A percentile compares a stretch with the other conserved stretches of the same genome.
phyloP scores from a whole-genome alignment of 2,329 filamentous ascomycete species.

The Beauveria medogensis region DNA sequence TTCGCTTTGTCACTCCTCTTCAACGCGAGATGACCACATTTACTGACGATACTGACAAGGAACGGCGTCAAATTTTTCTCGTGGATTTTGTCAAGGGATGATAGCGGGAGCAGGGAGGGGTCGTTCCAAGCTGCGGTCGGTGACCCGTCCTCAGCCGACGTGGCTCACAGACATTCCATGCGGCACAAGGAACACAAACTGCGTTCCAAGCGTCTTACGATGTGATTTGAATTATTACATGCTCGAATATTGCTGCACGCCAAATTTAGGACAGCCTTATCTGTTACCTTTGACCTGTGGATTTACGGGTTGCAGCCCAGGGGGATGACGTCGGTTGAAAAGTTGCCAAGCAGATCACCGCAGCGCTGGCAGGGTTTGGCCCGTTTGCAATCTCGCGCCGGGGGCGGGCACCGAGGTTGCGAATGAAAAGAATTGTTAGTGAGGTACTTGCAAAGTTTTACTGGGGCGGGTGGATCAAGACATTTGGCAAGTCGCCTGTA shows the following conservation, averaged over 20 bases:
- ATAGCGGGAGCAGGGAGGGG: too few relatives aligned
- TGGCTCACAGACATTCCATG: background rate
- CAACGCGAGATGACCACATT: too few relatives aligned
- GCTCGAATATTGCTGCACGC: background rate
- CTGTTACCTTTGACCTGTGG: background rate
- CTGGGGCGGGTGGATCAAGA: background rate
- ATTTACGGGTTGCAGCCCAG: too few relatives aligned
- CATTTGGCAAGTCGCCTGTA: slow-evolving; percentile 12
- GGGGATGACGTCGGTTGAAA: background rate
- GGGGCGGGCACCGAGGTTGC: background rate
- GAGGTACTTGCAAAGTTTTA: slow-evolving; percentile 21
- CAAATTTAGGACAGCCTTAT: too few relatives aligned
- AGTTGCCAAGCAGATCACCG: too few relatives aligned
- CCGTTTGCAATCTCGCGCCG: background rate
- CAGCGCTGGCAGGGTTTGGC: background rate
- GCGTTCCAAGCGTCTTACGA: background rate
- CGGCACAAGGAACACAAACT: background rate
- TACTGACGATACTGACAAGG: background rate
- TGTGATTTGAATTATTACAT: background rate
- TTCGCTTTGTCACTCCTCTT: too few relatives aligned
- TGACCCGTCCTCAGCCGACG: too few relatives aligned
- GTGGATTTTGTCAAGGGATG: background rate
- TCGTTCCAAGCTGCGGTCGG: too few relatives aligned
- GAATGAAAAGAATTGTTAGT: slow-evolving; percentile 28
- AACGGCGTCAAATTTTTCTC: background rate